Evolutionary conservation across 2,329 filamentous ascomycete genomes (phyloP), one percentile per base, ranked within the genome.

Genomic region (Monilinia fructigena): DNA sequence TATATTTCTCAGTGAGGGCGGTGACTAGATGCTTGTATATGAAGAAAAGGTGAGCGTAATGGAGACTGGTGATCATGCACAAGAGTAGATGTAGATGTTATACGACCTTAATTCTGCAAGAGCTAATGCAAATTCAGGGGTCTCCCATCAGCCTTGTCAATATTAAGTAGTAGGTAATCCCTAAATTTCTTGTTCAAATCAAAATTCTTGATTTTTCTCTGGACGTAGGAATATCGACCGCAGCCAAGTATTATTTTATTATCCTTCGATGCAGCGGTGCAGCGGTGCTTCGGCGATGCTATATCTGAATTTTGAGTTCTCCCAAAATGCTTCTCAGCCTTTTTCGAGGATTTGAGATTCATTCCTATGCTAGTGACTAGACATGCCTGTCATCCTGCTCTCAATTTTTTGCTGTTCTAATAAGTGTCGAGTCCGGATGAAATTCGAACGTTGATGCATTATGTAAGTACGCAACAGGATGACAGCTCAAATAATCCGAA

Each of bases 81-180:
- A 50, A 40, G 54, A 42, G 45, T 23, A 16, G 62, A 31, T 55
- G 5, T 40, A 38, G 20, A 55, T 58, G 55, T 42, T 38, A 48
- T 56, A 23, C 35, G 40, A 50, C 23, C 10, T 38, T 18, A 28
- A 11, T 38, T 59, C 26, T 52, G 45, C 47, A 26, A 42, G 38
- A 23, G 28, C 31, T 45, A 47, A 65, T 65, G 63, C 63, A 60
- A 52, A 20, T n/a, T 14, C 63, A 65, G 55, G 63, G 63, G 28
- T 65, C 7, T 48, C 53, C 18, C 55, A 60, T 65, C 54, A 65
- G 63, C 63, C 47, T 60, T 65, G 59, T 52, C 55, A 53, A 59
- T 52, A 52, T 14, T 53, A 18, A 60, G 20, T 52, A 12, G 53
- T 52, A 18, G 53, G 35, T 11, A 55, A 45, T 38, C 35, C 38